phyloP scores from a whole-genome alignment of 331 rosid species.

The Spiraea crenata region DNA sequence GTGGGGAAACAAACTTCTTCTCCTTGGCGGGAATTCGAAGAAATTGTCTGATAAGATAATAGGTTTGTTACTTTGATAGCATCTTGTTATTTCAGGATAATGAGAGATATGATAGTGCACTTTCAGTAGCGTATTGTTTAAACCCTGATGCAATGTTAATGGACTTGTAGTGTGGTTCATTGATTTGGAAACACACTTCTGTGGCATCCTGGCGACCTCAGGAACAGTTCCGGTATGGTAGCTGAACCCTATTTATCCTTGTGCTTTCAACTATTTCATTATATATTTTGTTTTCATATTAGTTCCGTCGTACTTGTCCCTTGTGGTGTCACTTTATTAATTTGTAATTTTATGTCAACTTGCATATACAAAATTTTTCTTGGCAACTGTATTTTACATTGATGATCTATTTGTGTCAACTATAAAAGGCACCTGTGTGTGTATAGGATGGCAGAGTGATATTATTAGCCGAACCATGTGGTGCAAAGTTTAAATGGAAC shows the following conservation, averaged over 20 bases:
- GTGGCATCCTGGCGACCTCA: slow-evolving; percentile 66
- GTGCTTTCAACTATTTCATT: slow-evolving; percentile 5
- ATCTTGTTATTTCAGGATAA: slow-evolving; percentile 4
- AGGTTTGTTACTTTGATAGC: slow-evolving; percentile 46
- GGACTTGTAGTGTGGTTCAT: slow-evolving; percentile 70
- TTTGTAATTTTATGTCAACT: neutral
- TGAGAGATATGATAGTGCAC: slow-evolving; percentile 14
- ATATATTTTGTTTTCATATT: neutral
- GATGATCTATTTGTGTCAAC: neutral
- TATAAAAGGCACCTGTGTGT: neutral
- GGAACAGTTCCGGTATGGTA: slow-evolving; percentile 84
- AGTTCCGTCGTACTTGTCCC: neutral
- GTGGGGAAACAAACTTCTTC: slow-evolving; percentile 81
- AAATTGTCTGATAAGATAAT: slow-evolving; percentile 49
- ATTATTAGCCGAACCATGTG: neutral
- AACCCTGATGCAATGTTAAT: slow-evolving; percentile 32
- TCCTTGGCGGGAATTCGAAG: slow-evolving; percentile 79
- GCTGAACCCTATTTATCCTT: slow-evolving; percentile 14
- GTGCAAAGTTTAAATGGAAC: slow-evolving; percentile 3
- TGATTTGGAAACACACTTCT: slow-evolving; percentile 60
- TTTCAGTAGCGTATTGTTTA: slow-evolving; percentile 12
- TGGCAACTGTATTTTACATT: neutral
- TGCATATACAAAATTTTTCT: neutral
- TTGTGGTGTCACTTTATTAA: neutral
- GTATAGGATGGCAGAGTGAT: neutral